Evolutionary conservation across 257 asterid species (phyloP), one percentile per base, ranked within the genome.

Genomic region (Asclepias syriaca): DNA sequence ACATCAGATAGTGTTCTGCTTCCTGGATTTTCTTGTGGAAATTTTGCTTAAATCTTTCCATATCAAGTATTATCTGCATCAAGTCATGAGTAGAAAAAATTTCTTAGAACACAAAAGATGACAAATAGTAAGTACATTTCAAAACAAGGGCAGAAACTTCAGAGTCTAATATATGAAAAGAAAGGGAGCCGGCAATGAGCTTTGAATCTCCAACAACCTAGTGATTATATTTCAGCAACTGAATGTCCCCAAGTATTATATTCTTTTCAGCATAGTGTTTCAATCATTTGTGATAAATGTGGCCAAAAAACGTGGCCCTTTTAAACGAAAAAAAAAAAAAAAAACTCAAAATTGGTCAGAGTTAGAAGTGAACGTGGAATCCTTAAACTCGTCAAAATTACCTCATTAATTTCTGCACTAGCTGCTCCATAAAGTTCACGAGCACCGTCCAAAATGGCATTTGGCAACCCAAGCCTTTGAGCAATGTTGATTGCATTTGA

Each of bases 401-500:
- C 98, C 97, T 91, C 97, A 21, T 95, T 92, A 75, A 92, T 95
- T 84, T 92, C 98, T 40, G 96, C 88, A 68, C 97, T 90, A 70
- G 97, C 97, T 81, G 90, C 85, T 78, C 99, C 99, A 77, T 88
- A 91, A 40, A 88, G 90, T 74, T 87, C 88, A 48, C 96, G 97
- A 10, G 99, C 99, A 74, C 81, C 81, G 48, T 68, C 82, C 88
- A 90, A 79, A 73, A 92, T 87, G 71, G 75, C 87, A 76, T 65
- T 82, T 40, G 97, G 96, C 53, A 95, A 77, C 56, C 99, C 94
- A 55, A 95, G 90, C 84, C 97, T 92, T 87, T 90, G 95, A 51
- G 98, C 90, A 68, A 95, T 86, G 84, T 87, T 88, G 72, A 95
- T 95, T 69, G 99, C 99, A 88, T 95, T 95, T 76, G 99, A 95